Conservation (phyloP, 371 early-diverging fungal genomes). For the Phascolomyces articulosus region DNA sequence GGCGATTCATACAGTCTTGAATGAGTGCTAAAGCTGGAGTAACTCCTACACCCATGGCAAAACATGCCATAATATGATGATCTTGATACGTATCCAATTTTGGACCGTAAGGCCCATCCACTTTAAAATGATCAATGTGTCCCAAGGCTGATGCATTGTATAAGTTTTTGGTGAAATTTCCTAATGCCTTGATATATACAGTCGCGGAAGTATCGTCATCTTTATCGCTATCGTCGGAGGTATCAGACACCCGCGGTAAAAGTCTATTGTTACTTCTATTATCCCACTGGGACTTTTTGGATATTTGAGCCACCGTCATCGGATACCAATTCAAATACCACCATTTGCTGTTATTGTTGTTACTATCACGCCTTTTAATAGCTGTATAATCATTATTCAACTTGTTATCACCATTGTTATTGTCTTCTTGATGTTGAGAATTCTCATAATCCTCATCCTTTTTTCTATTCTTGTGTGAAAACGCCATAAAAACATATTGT, state of each 20-base stretch:
- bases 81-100: conserved; percentile 35
- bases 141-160: conserved; percentile 15
- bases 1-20: conserved; percentile 38
- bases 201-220: conserved; percentile 24
- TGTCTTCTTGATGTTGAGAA: not conserved
- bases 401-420: not conserved
- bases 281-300: conserved; percentile 1
- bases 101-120: conserved; percentile 49
- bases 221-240: not conserved
- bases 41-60: conserved; percentile 42
- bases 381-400: too few relatives aligned
- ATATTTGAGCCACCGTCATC: conserved; percentile 42
- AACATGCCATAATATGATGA: conserved; percentile 31
- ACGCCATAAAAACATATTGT: conserved; percentile 43
- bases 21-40: conserved; percentile 42
- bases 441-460: too few relatives aligned
- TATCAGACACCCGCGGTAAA: conserved; percentile 1
- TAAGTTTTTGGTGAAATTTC: conserved; percentile 24
- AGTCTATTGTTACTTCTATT: not conserved
- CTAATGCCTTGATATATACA: conserved; percentile 43
- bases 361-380: too few relatives aligned
- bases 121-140: conserved; percentile 17
- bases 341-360: not conserved
- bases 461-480: too few relatives aligned
- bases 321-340: conserved; percentile 42